Evolutionary conservation across 2,329 filamentous ascomycete genomes (phyloP).

Genomic region (Alternaria sp.): DNA sequence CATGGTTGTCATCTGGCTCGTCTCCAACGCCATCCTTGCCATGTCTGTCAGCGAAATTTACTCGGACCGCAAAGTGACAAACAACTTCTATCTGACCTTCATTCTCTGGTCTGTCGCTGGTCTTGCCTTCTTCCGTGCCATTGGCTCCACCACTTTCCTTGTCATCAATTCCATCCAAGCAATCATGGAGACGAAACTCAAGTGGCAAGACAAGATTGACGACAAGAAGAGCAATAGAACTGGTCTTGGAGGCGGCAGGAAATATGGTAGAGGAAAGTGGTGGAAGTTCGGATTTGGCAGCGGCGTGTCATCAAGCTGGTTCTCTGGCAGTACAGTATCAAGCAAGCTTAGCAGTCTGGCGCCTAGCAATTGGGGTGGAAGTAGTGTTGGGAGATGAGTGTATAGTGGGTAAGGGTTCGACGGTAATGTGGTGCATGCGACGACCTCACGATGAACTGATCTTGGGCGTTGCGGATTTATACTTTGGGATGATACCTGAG

Average conservation of each 20-base stretch:
- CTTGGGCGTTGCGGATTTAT: constrained; percentile 14
- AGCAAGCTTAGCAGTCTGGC: constrained; percentile 50
- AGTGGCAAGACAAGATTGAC: constrained; percentile 55
- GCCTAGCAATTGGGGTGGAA: constrained; percentile 48
- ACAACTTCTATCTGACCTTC: constrained; percentile 91
- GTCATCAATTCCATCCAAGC: constrained; percentile 84
- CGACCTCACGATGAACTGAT: constrained; percentile 15
- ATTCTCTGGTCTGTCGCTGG: constrained; percentile 91
- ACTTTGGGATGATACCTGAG: constrained; percentile 21
- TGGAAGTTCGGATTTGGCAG: constrained; percentile 45
- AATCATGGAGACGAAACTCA: constrained; percentile 85
- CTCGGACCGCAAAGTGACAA: constrained; percentile 71
- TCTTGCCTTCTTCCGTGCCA: constrained; percentile 84
- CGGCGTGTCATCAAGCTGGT: constrained; percentile 45
- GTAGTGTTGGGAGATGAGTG: constrained; percentile 33
- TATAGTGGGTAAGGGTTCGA: constrained; percentile 6
- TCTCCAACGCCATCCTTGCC: constrained; percentile 87
- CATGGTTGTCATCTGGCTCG: constrained; percentile 96
- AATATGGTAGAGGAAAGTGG: constrained; percentile 18
- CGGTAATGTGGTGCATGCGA: constrained; percentile 6
- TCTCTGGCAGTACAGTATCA: constrained; percentile 48
- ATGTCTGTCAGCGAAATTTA: constrained; percentile 94
- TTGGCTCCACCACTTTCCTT: constrained; percentile 82
- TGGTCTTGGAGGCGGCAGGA: constrained; percentile 41
- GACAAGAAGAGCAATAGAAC: constrained; percentile 40